phyloP scores from a whole-genome alignment of 1,284 basidiomycete species.

The Puccinia coronata region DNA sequence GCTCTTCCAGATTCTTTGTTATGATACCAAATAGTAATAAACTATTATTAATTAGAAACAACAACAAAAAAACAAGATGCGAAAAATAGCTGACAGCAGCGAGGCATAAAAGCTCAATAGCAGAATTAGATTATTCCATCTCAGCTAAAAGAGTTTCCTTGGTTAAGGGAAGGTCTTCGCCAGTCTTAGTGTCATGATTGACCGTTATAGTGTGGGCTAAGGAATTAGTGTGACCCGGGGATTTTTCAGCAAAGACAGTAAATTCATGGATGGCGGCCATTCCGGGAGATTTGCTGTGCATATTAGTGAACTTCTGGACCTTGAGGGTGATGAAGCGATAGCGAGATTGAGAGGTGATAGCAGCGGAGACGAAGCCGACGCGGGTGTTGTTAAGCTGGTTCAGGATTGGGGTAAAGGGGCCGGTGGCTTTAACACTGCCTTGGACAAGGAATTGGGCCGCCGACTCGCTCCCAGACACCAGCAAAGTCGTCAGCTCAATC shows the following conservation, averaged over 20 bases:
- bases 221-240: neutral
- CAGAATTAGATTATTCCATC: too few relatives aligned
- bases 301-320: neutral
- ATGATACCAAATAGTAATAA: too few relatives aligned
- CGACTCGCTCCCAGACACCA: neutral
- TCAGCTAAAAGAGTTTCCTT: too few relatives aligned
- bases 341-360: neutral
- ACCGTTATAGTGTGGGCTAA: neutral
- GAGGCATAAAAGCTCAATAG: too few relatives aligned
- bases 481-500: conserved; percentile 2
- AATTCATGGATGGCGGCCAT: neutral
- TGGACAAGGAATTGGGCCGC: conserved; percentile 1
- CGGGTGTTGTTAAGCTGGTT: neutral
- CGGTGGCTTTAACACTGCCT: neutral
- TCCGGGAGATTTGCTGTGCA: neutral
- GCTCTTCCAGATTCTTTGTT: too few relatives aligned
- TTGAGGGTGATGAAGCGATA: neutral
- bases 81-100: too few relatives aligned
- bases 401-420: neutral
- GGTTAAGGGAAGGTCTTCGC: too few relatives aligned
- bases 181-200: too few relatives aligned
- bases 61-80: too few relatives aligned
- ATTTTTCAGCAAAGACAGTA: neutral
- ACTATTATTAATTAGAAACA: too few relatives aligned
- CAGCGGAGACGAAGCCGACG: conserved; percentile 17